phyloP scores from a whole-genome alignment of 2,329 filamentous ascomycete genomes.

The Penicillium sp. region DNA sequence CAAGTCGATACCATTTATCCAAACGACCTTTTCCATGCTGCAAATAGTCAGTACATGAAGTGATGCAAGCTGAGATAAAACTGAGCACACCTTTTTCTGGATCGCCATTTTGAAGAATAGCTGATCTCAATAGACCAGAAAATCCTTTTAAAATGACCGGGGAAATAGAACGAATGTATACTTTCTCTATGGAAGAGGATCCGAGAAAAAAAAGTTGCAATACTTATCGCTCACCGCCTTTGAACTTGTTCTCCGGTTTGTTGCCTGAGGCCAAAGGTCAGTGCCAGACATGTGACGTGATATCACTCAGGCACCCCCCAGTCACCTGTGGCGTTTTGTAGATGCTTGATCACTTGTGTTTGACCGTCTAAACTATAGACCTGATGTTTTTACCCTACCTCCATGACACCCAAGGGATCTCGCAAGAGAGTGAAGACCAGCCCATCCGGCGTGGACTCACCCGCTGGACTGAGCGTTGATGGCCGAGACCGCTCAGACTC shows the following conservation, averaged over 20 bases:
- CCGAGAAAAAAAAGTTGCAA: constrained; percentile 26
- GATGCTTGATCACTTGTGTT: constrained; percentile 12
- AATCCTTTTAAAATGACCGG: constrained; percentile 16
- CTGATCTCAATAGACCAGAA: constrained; percentile 29
- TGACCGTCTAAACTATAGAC: constrained; percentile 10
- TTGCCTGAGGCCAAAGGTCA: constrained; percentile 31
- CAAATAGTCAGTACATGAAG: constrained; percentile 30
- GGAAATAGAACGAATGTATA: constrained; percentile 21
- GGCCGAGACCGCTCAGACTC: constrained; percentile 28
- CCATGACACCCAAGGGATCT: constrained; percentile 44
- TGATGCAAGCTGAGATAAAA: constrained; percentile 6
- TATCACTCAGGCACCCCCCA: constrained; percentile 25
- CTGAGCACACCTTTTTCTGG: constrained; percentile 73
- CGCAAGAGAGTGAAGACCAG: constrained; percentile 47
- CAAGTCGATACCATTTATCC: constrained; percentile 98
- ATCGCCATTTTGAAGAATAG: constrained; percentile 70
- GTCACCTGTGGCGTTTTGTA: constrained; percentile 21
- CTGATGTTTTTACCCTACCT: constrained; percentile 37
- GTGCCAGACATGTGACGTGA: constrained; percentile 38
- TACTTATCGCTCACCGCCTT: constrained; percentile 31
- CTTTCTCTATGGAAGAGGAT: constrained; percentile 12
- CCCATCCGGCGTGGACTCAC: constrained; percentile 33
- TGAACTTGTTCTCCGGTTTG: constrained; percentile 2
- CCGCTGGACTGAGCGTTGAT: constrained; percentile 27
- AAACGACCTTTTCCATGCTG: constrained; percentile 93